These are phyloP conservation scores for Suillus bovinus DNA, from an alignment of 768 basidiomycete genomes.

Conservation along the genomic window DNA sequence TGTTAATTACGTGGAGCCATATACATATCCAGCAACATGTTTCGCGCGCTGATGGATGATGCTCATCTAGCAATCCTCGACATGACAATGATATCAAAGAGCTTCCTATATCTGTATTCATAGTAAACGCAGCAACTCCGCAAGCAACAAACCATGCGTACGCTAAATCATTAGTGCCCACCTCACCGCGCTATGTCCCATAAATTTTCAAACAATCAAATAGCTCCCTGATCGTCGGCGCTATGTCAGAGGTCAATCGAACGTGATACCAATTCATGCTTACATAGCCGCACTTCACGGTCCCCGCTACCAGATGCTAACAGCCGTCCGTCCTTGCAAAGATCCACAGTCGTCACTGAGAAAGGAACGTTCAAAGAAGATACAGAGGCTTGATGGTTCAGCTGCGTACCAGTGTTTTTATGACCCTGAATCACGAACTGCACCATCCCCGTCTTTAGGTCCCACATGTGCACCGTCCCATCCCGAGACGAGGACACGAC, in stretches of 20 bases:
- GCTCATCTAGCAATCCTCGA: neutral
- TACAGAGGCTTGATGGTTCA: slow-evolving; percentile 2
- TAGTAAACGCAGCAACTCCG: neutral
- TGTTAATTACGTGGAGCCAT: neutral
- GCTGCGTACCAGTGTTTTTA: slow-evolving; percentile 60
- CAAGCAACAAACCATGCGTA: neutral
- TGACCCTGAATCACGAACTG: slow-evolving; percentile 90
- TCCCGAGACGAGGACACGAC: slow-evolving; percentile 97
- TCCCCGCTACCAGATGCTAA: slow-evolving; percentile 74
- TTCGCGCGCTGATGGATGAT: neutral
- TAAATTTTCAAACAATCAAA: neutral
- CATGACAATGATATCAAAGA: neutral
- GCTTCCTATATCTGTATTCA: neutral
- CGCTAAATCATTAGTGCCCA: neutral
- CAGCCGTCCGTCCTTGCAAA: slow-evolving; percentile 58
- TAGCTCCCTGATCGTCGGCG: neutral
- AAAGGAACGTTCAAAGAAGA: neutral
- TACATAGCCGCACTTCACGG: slow-evolving; percentile 71
- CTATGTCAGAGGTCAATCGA: neutral
- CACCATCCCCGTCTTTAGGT: slow-evolving; percentile 72
- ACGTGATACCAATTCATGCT: slow-evolving; percentile 20
- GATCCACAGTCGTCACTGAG: slow-evolving; percentile 40
- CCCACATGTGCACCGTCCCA: slow-evolving; percentile 94
- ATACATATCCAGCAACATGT: neutral
- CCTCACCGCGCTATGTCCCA: neutral